A percentile compares a stretch with the other conserved stretches of the same genome.
Conservation (phyloP, 2,329 filamentous ascomycete species). For the Penicillium sp. region DNA sequence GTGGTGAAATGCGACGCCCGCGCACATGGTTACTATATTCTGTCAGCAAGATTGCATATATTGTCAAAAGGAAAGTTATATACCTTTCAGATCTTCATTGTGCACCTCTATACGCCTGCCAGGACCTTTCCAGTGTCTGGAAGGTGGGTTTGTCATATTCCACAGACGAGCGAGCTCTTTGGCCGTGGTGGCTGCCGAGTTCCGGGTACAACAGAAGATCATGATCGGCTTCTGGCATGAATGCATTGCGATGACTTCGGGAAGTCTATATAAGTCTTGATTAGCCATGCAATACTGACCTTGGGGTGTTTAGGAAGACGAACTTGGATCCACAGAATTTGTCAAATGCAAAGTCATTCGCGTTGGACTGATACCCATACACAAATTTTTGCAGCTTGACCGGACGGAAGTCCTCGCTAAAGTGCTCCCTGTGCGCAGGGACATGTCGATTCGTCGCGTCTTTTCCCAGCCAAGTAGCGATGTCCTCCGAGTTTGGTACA, state of each 20-base stretch:
- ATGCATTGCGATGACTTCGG: conserved; percentile 62
- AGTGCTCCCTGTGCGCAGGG: conserved; percentile 64
- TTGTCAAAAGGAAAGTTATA: conserved; percentile 7
- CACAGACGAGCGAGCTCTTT: conserved; percentile 64
- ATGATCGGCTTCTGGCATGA: conserved; percentile 70
- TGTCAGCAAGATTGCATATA: conserved; percentile 11
- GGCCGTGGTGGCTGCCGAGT: conserved; percentile 65
- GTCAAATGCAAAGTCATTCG: conserved; percentile 75
- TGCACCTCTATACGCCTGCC: conserved; percentile 48
- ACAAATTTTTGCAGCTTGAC: conserved; percentile 73
- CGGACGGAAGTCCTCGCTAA: conserved; percentile 75
- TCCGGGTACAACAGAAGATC: conserved; percentile 76
- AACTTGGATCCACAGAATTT: conserved; percentile 60
- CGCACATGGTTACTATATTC: conserved; percentile 41
- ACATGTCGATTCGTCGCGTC: conserved; percentile 55
- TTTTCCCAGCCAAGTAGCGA: conserved; percentile 73
- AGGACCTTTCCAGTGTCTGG: conserved; percentile 62
- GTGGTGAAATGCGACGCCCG: conserved; percentile 77
- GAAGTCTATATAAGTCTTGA: conserved; percentile 48
- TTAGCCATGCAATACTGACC: background rate
- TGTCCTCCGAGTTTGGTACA: conserved; percentile 74
- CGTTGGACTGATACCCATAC: conserved; percentile 60
- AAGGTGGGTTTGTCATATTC: conserved; percentile 47
- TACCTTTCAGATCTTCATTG: conserved; percentile 58
- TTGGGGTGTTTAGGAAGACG: conserved; percentile 13